A percentile compares a stretch with the other conserved stretches of the same genome.
These are phyloP conservation scores for Leccinum pachyderme DNA, from an alignment of 1,284 basidiomycete genomes.

Conservation along the genomic window DNA sequence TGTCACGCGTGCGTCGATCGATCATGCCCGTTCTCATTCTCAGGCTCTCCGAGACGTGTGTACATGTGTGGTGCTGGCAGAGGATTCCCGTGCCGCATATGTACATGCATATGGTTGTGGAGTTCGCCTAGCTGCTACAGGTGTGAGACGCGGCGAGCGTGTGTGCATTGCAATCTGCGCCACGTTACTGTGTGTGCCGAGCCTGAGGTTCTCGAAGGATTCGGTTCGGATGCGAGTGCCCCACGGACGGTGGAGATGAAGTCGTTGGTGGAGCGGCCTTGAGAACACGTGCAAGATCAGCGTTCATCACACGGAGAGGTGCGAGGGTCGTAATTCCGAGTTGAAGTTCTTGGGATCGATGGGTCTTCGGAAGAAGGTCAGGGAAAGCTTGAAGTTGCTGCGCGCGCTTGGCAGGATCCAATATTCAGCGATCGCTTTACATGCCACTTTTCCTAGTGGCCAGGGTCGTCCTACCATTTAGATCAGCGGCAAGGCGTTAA, in stretches of 20 bases:
- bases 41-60: not conserved
- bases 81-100: not conserved
- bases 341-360: not conserved
- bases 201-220: not conserved
- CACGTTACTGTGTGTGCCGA: not conserved
- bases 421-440: not conserved
- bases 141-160: not conserved
- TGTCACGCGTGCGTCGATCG: not conserved
- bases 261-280: not conserved
- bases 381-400: too few relatives aligned
- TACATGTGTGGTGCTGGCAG: not conserved
- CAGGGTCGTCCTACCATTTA: not conserved
- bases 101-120: not conserved
- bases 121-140: not conserved
- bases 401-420: not conserved
- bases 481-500: not conserved
- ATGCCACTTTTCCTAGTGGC: not conserved
- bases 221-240: not conserved
- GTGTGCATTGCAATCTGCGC: not conserved
- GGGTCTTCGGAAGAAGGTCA: too few relatives aligned
- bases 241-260: not conserved
- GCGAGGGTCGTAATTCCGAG: not conserved
- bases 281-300: not conserved
- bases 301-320: not conserved
- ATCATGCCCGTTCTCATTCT: not conserved